Evolutionary conservation across 2,329 filamentous ascomycete genomes (phyloP), one percentile per base, ranked within the genome.

Genomic region (Coniella vitis): DNA sequence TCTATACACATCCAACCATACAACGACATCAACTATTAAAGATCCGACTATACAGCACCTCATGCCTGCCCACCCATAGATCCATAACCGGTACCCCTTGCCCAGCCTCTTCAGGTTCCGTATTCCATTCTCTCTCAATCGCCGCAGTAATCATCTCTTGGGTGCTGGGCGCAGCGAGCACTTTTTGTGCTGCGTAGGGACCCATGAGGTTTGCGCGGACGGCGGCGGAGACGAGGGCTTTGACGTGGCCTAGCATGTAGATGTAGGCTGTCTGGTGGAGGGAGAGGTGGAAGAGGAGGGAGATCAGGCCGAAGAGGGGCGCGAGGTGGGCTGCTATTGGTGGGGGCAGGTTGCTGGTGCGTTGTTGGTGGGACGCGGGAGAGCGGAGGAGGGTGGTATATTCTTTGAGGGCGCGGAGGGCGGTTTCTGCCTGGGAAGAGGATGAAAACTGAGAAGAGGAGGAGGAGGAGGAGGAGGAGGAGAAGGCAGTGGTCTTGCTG

Each of bases 1-100:
- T 29, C 5, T 29, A 29, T 21, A 7, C 37, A 38, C 19, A 7
- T n/a, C 8, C 2, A 12, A 9, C 9, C n/a, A n/a, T n/a, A 8
- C 35, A n/a, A n/a, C 8, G 10, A 13, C 10, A 25, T 67, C 60
- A 91, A 58, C 86, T 90, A 66, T 93, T 93, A 62, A 93, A 93
- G 47, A 93, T 91, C 58, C 87, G 79, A 51, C 86, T 90, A 65
- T 93, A 93, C 55, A 93, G 64, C 62, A 88, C 70, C 72, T 93
- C 87, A 64, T 93, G 87, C 61, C 87, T 75, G 3, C 87, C 87
- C 60, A 90, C 75, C 87, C 87, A 93, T 29, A 93, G 63, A 69
- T 93, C 87, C 77, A 91, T 82, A 2, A 83, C 76, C 1, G 87
- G 87, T 54, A 89, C 82, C 48, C 72, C 81, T 69, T 91, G 86